phyloP scores from a whole-genome alignment of 1,284 basidiomycete species.

The Cutaneotrichosporon sp. region DNA sequence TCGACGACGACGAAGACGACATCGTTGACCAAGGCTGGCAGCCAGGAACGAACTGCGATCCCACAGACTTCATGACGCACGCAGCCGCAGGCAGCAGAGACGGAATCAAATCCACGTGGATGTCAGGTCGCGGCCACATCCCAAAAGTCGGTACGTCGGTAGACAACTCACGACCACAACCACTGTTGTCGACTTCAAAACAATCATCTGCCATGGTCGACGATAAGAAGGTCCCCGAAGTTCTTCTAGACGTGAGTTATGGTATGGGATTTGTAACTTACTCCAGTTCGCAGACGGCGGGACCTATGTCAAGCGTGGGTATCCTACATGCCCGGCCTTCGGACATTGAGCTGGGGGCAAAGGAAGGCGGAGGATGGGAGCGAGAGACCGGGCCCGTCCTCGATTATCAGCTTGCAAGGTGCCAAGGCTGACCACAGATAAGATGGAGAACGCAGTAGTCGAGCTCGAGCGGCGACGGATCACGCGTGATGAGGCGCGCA shows the following conservation, averaged over 20 bases:
- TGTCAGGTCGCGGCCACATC: not conserved
- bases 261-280: constrained; percentile 5
- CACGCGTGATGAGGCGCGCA: constrained; percentile 36
- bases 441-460: constrained; percentile 39
- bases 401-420: too few species aligned
- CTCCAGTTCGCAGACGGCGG: constrained; percentile 43
- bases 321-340: too few species aligned
- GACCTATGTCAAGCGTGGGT: constrained; percentile 41
- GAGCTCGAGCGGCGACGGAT: constrained; percentile 35
- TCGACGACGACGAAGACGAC: not conserved
- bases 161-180: too few species aligned
- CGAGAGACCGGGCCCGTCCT: too few species aligned
- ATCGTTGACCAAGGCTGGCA: too few species aligned
- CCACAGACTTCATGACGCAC: not conserved
- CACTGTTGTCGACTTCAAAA: not conserved
- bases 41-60: too few species aligned
- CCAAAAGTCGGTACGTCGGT: not conserved
- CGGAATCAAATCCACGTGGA: not conserved
- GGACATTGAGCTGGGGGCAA: too few species aligned
- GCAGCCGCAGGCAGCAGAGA: not conserved
- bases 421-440: constrained; percentile 24
- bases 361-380: too few species aligned
- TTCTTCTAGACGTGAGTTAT: constrained; percentile 36
- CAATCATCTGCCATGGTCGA: constrained; percentile 24
- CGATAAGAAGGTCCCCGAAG: constrained; percentile 20